A percentile compares a stretch with the other conserved stretches of the same genome.
These are phyloP conservation scores for Emmonsiellopsis sp. DNA, from an alignment of 2,329 filamentous ascomycete genomes.

Conservation along the genomic window DNA sequence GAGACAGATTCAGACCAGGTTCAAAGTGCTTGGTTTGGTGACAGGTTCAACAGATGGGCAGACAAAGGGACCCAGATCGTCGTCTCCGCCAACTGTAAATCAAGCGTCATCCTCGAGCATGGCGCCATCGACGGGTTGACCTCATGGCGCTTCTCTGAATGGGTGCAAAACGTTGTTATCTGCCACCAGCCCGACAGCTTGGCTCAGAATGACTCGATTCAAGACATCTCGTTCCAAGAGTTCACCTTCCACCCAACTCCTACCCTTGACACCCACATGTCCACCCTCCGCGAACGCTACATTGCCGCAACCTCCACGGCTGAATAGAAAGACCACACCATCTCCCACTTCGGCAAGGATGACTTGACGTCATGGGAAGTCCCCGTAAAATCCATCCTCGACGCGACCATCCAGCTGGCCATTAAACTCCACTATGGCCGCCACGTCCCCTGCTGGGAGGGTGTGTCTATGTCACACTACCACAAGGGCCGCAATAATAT, in stretches of 20 bases:
- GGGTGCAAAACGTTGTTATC: background rate
- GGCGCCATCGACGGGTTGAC: background rate
- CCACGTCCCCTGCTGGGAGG: background rate
- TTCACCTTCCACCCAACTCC: background rate
- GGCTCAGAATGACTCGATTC: background rate
- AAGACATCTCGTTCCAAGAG: background rate
- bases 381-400: background rate
- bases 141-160: background rate
- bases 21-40: background rate
- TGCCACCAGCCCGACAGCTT: background rate
- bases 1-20: background rate
- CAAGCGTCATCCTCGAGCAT: background rate
- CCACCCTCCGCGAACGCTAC: background rate
- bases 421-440: background rate
- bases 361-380: background rate
- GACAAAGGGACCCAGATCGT: background rate
- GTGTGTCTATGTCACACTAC: background rate
- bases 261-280: background rate
- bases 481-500: background rate
- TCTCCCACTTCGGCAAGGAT: background rate
- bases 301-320: background rate
- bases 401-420: background rate
- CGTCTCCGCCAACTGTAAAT: background rate
- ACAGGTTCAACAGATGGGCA: background rate
- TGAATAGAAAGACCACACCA: background rate